Evolutionary conservation across 1,284 basidiomycete genomes (phyloP).

Genomic region (Tylopilus sp.): DNA sequence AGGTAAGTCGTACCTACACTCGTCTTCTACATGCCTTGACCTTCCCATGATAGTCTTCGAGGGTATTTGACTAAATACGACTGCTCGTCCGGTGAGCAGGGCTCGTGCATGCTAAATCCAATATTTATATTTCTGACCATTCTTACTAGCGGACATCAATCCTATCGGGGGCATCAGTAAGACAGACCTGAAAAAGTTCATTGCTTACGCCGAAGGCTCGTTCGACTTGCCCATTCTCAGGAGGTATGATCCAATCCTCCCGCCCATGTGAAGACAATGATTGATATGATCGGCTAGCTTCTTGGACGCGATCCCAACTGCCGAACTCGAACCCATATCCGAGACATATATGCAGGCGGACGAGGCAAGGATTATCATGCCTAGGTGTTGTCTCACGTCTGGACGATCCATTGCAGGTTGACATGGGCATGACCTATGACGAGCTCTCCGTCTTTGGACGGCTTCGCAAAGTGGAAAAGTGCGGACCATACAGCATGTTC

Average conservation of each 20-base stretch:
- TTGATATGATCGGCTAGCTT: slow-evolving; percentile 56
- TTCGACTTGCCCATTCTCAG: slow-evolving; percentile 85
- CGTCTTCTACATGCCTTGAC: not conserved
- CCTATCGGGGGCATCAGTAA: slow-evolving; percentile 98
- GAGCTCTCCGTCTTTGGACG: slow-evolving; percentile 93
- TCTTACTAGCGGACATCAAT: slow-evolving; percentile 82
- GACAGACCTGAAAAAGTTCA: slow-evolving; percentile 95
- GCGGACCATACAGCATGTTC: slow-evolving; percentile 96
- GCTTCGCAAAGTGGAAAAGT: slow-evolving; percentile 94
- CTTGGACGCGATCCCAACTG: slow-evolving; percentile 88
- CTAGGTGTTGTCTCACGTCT: no score
- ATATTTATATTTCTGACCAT: not conserved
- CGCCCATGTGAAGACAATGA: not conserved
- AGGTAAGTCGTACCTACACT: slow-evolving; percentile 47
- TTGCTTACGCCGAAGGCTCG: slow-evolving; percentile 73
- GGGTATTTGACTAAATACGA: slow-evolving; percentile 99
- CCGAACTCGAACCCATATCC: slow-evolving; percentile 95
- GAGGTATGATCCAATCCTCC: slow-evolving; percentile 44
- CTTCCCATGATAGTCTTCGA: slow-evolving; percentile 58
- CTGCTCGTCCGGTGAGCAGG: slow-evolving; percentile 68
- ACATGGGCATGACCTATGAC: slow-evolving; percentile 99
- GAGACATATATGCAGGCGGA: slow-evolving; percentile 94
- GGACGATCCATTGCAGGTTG: slow-evolving; percentile 50
- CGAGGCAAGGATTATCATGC: slow-evolving; percentile 52
- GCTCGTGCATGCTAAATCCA: not conserved